phyloP scores from a whole-genome alignment of 78 protist species.

The Dictyostelium purpureum region DNA sequence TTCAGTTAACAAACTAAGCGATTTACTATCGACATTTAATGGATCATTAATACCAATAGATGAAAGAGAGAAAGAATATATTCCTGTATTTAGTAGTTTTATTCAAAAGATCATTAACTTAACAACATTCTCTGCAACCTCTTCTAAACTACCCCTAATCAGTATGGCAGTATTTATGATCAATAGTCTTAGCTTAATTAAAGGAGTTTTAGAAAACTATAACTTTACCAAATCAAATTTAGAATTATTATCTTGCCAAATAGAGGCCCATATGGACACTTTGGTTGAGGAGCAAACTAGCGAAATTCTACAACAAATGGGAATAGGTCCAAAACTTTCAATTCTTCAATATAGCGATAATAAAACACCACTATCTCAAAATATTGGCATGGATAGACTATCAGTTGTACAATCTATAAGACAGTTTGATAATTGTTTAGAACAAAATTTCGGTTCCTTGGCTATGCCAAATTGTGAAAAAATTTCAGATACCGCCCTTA shows the following conservation, averaged over 20 bases:
- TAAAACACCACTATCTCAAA: slow-evolving; percentile 37
- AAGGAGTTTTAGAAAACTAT: background rate
- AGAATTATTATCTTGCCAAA: slow-evolving; percentile 27
- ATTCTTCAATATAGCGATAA: slow-evolving; percentile 51
- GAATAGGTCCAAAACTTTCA: slow-evolving; percentile 31
- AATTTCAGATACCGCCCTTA: background rate
- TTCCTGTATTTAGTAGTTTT: slow-evolving; percentile 33
- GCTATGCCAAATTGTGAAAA: slow-evolving; percentile 33
- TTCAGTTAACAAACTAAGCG: slow-evolving; percentile 28
- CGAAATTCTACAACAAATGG: slow-evolving; percentile 1
- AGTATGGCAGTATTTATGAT: slow-evolving; percentile 74
- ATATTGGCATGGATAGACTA: slow-evolving; percentile 39
- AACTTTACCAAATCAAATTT: slow-evolving; percentile 9
- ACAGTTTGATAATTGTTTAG: slow-evolving; percentile 44
- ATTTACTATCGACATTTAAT: slow-evolving; percentile 31
- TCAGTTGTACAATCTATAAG: slow-evolving; percentile 32
- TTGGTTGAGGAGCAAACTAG: slow-evolving; percentile 76
- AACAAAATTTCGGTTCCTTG: slow-evolving; percentile 22
- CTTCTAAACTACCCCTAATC: slow-evolving; percentile 22
- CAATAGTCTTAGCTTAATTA: slow-evolving; percentile 23
- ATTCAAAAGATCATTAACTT: slow-evolving; percentile 55
- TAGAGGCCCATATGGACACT: slow-evolving; percentile 79
- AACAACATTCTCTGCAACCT: slow-evolving; percentile 27
- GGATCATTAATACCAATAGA: slow-evolving; percentile 50
- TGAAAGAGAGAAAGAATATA: slow-evolving; percentile 58